phyloP scores from a whole-genome alignment of 257 asterid genomes.

The Petunia axillaris region DNA sequence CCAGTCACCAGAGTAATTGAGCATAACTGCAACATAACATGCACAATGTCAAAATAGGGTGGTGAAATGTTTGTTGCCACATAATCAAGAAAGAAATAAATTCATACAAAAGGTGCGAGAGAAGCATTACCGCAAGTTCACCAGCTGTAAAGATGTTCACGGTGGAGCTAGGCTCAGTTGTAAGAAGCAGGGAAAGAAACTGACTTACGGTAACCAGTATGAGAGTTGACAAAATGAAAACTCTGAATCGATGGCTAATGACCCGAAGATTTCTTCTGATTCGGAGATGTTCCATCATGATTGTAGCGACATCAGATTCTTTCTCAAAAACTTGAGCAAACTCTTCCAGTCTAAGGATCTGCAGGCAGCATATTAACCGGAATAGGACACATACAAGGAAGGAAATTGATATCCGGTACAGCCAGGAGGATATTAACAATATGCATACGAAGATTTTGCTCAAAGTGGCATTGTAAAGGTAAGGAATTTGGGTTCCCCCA shows the following conservation, averaged over 20 bases:
- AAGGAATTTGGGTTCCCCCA: constrained; percentile 80
- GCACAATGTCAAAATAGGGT: background rate
- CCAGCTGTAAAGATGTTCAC: constrained; percentile 67
- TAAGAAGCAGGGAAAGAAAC: constrained; percentile 66
- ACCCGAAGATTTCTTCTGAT: constrained; percentile 79
- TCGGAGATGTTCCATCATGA: constrained; percentile 79
- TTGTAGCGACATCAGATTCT: constrained; percentile 66
- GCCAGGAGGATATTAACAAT: constrained; percentile 77
- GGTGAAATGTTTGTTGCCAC: background rate
- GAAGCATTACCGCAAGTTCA: constrained; percentile 67
- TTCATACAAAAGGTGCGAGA: background rate
- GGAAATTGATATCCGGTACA: constrained; percentile 73
- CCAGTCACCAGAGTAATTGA: constrained; percentile 83
- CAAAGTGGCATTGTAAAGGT: constrained; percentile 54
- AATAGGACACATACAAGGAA: constrained; percentile 84
- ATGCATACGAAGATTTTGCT: constrained; percentile 65
- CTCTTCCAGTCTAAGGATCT: constrained; percentile 73
- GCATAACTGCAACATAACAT: constrained; percentile 57
- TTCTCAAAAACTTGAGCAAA: constrained; percentile 76
- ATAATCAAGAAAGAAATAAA: background rate
- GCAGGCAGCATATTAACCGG: constrained; percentile 79
- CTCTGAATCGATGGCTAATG: constrained; percentile 86
- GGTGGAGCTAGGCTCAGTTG: constrained; percentile 55
- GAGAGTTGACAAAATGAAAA: constrained; percentile 66
- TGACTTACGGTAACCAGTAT: constrained; percentile 81